Percentiles rank a stretch among this genome's conserved stretches.
Conservation (phyloP, 148 eudicot species). For the Spergularia bocconei region DNA sequence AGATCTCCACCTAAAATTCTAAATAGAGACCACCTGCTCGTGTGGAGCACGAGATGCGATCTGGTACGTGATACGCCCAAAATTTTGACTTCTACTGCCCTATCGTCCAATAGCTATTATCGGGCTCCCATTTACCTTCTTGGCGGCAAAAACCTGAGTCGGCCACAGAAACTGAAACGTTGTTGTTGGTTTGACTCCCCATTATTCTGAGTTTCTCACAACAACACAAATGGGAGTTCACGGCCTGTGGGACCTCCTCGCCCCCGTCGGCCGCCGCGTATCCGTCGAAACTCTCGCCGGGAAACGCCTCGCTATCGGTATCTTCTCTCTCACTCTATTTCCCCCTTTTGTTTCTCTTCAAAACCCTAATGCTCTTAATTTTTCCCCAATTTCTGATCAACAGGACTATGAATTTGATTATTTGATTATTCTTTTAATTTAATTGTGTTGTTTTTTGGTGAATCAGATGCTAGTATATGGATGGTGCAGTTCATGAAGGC, state of each 20-base stretch:
- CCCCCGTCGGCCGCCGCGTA: constrained; percentile 99
- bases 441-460: not conserved
- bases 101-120: too few species aligned
- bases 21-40: too few species aligned
- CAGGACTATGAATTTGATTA: not conserved
- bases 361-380: constrained; percentile 13
- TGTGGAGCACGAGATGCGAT: too few species aligned
- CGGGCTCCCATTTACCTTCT: not conserved
- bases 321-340: not conserved
- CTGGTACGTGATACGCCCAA: too few species aligned
- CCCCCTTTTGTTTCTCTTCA: not conserved
- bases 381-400: not conserved
- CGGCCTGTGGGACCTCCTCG: constrained; percentile 84
- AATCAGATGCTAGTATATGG: constrained; percentile 96
- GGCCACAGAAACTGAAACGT: too few species aligned
- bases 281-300: constrained; percentile 97
- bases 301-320: constrained; percentile 88
- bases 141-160: not conserved
- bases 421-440: not conserved
- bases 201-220: too few species aligned
- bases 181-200: too few species aligned
- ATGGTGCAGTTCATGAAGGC: constrained; percentile 97
- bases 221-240: constrained; percentile 70
- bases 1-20: too few species aligned
- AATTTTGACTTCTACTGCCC: too few species aligned